These are phyloP conservation scores for Trichoderma sp. DNA, from an alignment of 2,329 filamentous ascomycete species.

Conservation along the genomic window DNA sequence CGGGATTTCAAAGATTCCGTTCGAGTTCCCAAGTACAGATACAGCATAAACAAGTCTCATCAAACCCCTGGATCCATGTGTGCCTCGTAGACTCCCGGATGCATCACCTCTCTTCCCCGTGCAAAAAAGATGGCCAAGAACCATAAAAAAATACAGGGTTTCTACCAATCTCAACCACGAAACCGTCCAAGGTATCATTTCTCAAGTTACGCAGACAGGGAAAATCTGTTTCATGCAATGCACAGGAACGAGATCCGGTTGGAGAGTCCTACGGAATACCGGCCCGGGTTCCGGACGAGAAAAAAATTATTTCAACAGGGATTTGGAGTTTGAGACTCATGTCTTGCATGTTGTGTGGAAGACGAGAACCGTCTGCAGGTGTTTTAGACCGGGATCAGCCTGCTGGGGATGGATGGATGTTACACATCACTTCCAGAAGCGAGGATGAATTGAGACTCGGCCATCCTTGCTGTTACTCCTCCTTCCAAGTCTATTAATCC, in stretches of 20 bases:
- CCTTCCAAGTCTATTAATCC: not conserved
- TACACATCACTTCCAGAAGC: not conserved
- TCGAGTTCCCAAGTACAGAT: not conserved
- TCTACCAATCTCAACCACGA: not conserved
- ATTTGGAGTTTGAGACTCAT: not conserved
- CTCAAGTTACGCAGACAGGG: not conserved
- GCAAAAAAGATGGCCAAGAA: not conserved
- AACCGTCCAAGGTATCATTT: not conserved
- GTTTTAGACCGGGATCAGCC: not conserved
- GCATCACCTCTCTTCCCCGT: conserved; percentile 1
- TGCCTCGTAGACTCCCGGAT: not conserved
- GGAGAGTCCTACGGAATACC: conserved; percentile 12
- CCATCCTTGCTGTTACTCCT: not conserved
- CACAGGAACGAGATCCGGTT: conserved; percentile 16
- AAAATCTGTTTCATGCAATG: conserved; percentile 7
- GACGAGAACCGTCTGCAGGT: not conserved
- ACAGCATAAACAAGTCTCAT: not conserved
- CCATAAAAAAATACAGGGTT: not conserved
- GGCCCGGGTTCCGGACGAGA: not conserved
- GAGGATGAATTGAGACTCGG: not conserved
- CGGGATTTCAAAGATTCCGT: not conserved
- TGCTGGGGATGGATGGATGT: not conserved
- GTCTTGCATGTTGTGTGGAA: not conserved
- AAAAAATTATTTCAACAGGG: not conserved
- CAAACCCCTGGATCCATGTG: not conserved